Percentiles rank a stretch among this genome's conserved stretches.
phyloP scores from a whole-genome alignment of 495 filamentous ascomycete species.

The Neurospora sp. region DNA sequence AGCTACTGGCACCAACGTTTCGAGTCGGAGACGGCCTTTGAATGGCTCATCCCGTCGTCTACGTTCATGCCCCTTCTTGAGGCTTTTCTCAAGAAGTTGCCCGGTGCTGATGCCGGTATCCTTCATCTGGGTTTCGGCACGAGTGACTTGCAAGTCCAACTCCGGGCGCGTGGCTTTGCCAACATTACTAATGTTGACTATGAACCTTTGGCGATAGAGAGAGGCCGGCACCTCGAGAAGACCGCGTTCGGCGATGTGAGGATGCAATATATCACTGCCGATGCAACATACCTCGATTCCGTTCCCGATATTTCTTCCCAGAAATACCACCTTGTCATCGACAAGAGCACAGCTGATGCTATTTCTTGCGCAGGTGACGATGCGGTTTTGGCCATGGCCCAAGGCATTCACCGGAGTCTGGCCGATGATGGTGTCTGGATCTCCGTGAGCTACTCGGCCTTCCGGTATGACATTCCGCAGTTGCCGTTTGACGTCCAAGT shows the following conservation, averaged over 20 bases:
- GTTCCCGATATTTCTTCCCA: not conserved
- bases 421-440: conserved; percentile 26
- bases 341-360: conserved; percentile 35
- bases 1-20: conserved; percentile 34
- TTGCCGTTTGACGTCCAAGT: conserved; percentile 27
- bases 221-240: conserved; percentile 22
- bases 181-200: conserved; percentile 35
- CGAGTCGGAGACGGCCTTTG: conserved; percentile 24
- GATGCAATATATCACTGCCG: conserved; percentile 26
- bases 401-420: conserved; percentile 14
- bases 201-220: conserved; percentile 29
- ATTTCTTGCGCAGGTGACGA: conserved; percentile 25
- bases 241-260: conserved; percentile 23
- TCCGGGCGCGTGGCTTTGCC: conserved; percentile 19
- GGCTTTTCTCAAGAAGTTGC: conserved; percentile 16
- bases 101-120: conserved; percentile 9
- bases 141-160: conserved; percentile 30
- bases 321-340: conserved; percentile 24
- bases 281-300: conserved; percentile 21
- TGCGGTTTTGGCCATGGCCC: conserved; percentile 21
- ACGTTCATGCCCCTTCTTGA: conserved; percentile 24
- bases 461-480: conserved; percentile 16
- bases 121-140: conserved; percentile 34
- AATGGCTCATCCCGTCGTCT: conserved; percentile 29
- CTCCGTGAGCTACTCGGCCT: conserved; percentile 31